These are phyloP conservation scores for Beauveria australis DNA, from an alignment of 2,329 filamentous ascomycete genomes.

Conservation along the genomic window DNA sequence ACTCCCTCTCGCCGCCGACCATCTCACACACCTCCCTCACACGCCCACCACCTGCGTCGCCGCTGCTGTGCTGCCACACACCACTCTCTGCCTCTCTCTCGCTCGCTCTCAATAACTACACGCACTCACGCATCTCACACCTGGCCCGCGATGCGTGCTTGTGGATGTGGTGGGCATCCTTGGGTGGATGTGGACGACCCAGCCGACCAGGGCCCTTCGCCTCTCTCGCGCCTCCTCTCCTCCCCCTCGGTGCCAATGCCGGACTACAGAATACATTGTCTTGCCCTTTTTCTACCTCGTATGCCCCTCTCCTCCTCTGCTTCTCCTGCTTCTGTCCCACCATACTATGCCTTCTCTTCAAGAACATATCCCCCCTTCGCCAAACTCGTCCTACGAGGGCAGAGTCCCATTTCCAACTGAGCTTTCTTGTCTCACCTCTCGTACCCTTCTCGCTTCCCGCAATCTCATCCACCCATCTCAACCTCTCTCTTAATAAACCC, in stretches of 20 bases:
- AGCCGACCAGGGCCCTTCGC: constrained; percentile 11
- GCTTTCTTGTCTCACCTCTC: constrained; percentile 11
- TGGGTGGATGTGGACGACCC: constrained; percentile 6
- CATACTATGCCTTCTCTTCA: constrained; percentile 15
- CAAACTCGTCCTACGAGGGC: constrained; percentile 26
- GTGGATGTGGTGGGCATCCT: constrained; percentile 4
- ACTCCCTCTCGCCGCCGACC: neutral
- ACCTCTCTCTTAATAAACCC: constrained; percentile 7
- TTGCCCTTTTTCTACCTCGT: constrained; percentile 13
- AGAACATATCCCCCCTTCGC: constrained; percentile 23
- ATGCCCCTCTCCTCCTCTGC: constrained; percentile 10
- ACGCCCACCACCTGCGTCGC: neutral
- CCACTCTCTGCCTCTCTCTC: neutral
- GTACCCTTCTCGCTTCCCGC: constrained; percentile 5
- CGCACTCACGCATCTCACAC: constrained; percentile 5
- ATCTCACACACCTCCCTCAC: neutral
- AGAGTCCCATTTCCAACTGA: constrained; percentile 17
- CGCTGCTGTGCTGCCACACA: neutral
- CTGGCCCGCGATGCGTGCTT: constrained; percentile 9
- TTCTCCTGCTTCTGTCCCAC: constrained; percentile 3
- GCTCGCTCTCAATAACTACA: neutral
- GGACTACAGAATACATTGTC: constrained; percentile 14
- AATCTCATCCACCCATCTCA: neutral
- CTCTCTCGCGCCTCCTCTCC: constrained; percentile 9
- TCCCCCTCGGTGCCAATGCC: constrained; percentile 12